Evolutionary conservation across 441 rosid species (phyloP).

Genomic region (Adansonia grandidieri): DNA sequence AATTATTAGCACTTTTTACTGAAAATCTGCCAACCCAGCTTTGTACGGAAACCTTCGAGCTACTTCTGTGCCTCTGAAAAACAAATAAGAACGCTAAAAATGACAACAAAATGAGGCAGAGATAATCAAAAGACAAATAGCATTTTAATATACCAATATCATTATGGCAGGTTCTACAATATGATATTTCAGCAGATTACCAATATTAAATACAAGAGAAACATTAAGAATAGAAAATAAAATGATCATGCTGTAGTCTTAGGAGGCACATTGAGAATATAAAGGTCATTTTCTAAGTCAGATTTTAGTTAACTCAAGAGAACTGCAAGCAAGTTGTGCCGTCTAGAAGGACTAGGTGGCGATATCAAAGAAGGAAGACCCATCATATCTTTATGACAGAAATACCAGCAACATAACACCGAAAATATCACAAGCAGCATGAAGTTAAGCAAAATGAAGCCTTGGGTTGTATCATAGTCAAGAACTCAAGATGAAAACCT

Average conservation of each 20-base stretch:
- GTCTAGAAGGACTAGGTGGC: slow-evolving; percentile 3
- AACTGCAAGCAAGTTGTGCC: neutral
- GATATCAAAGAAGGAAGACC: slow-evolving; percentile 3
- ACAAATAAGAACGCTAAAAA: slow-evolving; percentile 19
- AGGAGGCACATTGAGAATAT: neutral
- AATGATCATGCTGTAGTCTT: neutral
- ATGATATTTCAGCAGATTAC: neutral
- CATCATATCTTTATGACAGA: neutral
- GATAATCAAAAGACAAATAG: neutral
- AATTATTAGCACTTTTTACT: slow-evolving; percentile 45
- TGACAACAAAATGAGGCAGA: neutral
- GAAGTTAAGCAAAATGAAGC: slow-evolving; percentile 8
- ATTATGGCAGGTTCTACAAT: neutral
- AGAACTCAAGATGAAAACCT: neutral
- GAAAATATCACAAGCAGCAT: slow-evolving; percentile 5
- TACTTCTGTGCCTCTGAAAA: slow-evolving; percentile 58
- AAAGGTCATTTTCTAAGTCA: neutral
- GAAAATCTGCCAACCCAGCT: slow-evolving; percentile 57
- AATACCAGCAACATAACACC: neutral
- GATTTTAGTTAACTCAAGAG: slow-evolving; percentile 5
- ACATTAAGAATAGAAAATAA: neutral
- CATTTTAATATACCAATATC: neutral
- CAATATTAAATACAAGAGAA: neutral
- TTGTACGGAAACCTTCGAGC: slow-evolving; percentile 55
- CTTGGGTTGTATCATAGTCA: slow-evolving; percentile 1